Evolutionary conservation across 331 rosid genomes (phyloP).

Genomic region (Stylosanthes scabra): DNA sequence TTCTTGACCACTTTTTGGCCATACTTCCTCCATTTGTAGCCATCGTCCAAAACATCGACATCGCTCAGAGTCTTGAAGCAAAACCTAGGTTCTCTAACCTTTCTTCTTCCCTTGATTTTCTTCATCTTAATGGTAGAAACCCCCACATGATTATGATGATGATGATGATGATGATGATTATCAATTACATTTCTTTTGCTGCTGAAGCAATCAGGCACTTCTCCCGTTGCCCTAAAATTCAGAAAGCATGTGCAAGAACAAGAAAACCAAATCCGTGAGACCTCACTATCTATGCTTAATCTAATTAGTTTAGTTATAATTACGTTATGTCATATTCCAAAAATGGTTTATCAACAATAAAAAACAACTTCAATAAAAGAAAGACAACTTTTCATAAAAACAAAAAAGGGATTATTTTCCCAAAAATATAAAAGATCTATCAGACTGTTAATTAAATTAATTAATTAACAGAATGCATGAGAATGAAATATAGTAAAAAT

Average conservation of each 20-base stretch:
- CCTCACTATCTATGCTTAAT: no score
- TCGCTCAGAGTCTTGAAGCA: slow-evolving; percentile 97
- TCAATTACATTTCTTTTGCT: slow-evolving; percentile 49
- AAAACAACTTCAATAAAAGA: no score
- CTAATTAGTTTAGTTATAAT: no score
- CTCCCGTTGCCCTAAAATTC: slow-evolving; percentile 72
- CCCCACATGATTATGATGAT: slow-evolving; percentile 39
- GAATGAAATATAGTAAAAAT: neutral
- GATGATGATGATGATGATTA: neutral
- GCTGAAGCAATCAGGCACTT: slow-evolving; percentile 45
- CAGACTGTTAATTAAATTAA: no score
- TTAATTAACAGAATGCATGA: neutral
- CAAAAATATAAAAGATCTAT: neutral
- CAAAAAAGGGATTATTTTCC: no score
- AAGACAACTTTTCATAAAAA: no score
- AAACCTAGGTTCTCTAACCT: slow-evolving; percentile 98
- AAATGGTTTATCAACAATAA: no score
- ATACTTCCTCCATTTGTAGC: slow-evolving; percentile 98
- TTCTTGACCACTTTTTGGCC: slow-evolving; percentile 99
- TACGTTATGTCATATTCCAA: no score
- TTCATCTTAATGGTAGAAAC: slow-evolving; percentile 77
- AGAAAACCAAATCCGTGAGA: neutral
- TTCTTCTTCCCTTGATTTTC: slow-evolving; percentile 89
- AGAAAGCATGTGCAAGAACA: neutral
- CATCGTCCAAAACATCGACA: slow-evolving; percentile 95